These are phyloP conservation scores for Fusarium anguioides DNA, from an alignment of 2,329 filamentous ascomycete species.

Conservation along the genomic window DNA sequence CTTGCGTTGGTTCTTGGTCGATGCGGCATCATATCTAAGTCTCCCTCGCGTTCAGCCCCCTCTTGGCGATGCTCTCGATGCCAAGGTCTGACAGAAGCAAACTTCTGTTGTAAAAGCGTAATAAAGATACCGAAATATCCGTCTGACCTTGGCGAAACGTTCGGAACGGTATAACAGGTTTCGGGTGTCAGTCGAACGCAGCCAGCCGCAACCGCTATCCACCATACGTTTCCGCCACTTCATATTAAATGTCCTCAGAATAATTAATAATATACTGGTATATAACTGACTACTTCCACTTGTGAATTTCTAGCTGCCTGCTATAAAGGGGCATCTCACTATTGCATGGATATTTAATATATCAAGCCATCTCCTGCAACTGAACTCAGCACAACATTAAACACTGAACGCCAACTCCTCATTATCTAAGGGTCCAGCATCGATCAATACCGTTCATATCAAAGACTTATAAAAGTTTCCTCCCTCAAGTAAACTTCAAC, in stretches of 20 bases:
- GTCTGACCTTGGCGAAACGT: neutral
- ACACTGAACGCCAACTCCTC: neutral
- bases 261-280: neutral
- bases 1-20: too few relatives aligned
- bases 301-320: neutral
- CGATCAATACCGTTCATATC: neutral
- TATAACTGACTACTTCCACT: neutral
- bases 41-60: neutral
- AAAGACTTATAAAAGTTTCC: neutral
- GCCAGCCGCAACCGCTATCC: neutral
- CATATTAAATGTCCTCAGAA: conserved; percentile 16
- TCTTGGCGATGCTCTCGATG: neutral
- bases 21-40: neutral
- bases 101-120: neutral
- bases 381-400: too few relatives aligned
- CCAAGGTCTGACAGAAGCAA: neutral
- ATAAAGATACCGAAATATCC: neutral
- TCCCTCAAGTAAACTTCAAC: neutral
- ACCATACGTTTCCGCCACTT: conserved; percentile 8
- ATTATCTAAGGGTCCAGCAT: neutral
- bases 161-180: neutral
- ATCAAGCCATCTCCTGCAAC: neutral
- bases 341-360: neutral
- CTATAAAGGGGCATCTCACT: neutral
- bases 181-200: neutral